Evolutionary conservation across 768 basidiomycete species (phyloP).

Genomic region (Russula earlei): DNA sequence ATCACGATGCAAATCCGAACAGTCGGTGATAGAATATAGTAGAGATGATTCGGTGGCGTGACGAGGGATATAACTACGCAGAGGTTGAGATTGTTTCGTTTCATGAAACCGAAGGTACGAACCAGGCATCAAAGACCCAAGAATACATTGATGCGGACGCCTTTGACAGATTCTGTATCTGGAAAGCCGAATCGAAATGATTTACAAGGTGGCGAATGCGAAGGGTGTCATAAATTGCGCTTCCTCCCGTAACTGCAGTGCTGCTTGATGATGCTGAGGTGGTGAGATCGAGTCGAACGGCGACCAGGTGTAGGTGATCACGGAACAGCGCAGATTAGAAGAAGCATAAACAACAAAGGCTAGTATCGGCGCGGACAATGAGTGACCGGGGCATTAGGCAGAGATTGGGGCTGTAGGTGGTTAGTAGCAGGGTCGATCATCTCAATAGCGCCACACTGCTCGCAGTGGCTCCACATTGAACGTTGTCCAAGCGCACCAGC

Average conservation of each 20-base stretch:
- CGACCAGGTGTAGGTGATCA: constrained; percentile 3
- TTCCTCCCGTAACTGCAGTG: not conserved
- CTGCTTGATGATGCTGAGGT: not conserved
- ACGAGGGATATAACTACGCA: constrained; percentile 10
- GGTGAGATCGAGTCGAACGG: constrained; percentile 5
- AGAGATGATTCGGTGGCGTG: constrained; percentile 3
- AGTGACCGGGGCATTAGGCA: not conserved
- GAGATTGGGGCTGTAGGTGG: not conserved
- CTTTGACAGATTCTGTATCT: not conserved
- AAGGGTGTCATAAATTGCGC: not conserved
- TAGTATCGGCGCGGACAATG: constrained; percentile 8
- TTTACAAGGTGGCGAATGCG: constrained; percentile 1
- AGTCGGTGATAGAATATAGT: constrained; percentile 1
- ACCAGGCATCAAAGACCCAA: constrained; percentile 15
- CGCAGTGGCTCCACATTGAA: constrained; percentile 84
- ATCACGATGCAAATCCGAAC: constrained; percentile 9
- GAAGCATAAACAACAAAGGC: constrained; percentile 28
- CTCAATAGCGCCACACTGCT: constrained; percentile 81
- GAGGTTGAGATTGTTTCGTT: constrained; percentile 11
- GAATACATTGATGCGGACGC: constrained; percentile 2
- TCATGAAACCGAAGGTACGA: constrained; percentile 13
- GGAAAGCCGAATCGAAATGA: not conserved
- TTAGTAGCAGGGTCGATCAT: constrained; percentile 65
- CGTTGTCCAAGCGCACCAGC: constrained; percentile 58
- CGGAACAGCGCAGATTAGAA: constrained; percentile 19